Conservation (phyloP, 495 filamentous ascomycete genomes). For the Neurospora sp. region DNA sequence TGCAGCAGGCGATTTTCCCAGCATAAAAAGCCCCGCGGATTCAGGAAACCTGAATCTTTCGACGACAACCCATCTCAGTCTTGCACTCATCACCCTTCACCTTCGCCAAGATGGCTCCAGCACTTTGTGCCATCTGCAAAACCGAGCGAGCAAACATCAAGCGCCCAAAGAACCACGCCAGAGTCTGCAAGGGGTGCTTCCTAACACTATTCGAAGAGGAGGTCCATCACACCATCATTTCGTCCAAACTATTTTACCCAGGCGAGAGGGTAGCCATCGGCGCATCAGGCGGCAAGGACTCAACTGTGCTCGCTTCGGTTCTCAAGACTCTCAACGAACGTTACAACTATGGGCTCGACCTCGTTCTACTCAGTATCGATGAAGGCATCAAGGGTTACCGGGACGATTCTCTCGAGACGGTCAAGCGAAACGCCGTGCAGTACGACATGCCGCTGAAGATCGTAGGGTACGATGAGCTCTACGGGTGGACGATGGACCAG, state of each 20-base stretch:
- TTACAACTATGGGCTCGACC: conserved; percentile 73
- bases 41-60: neutral
- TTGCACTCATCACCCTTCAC: neutral
- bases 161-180: conserved; percentile 84
- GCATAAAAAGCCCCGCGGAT: neutral
- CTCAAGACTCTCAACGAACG: conserved; percentile 91
- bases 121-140: conserved; percentile 64
- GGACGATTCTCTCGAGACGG: conserved; percentile 90
- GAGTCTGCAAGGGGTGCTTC: conserved; percentile 86
- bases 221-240: conserved; percentile 82
- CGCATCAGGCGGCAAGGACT: conserved; percentile 95
- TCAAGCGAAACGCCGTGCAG: conserved; percentile 84
- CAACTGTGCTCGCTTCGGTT: conserved; percentile 88
- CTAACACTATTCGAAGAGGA: conserved; percentile 80
- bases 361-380: conserved; percentile 84
- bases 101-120: conserved; percentile 33
- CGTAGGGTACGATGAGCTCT: conserved; percentile 86
- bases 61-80: neutral
- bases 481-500: conserved; percentile 99
- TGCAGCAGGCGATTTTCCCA: neutral
- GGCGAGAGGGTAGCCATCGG: conserved; percentile 91
- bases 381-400: conserved; percentile 96
- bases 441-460: conserved; percentile 87
- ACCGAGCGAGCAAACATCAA: conserved; percentile 74
- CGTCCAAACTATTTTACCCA: conserved; percentile 63